Conservation (phyloP, 306 rosid genomes). For the Vigna unguiculata region DNA sequence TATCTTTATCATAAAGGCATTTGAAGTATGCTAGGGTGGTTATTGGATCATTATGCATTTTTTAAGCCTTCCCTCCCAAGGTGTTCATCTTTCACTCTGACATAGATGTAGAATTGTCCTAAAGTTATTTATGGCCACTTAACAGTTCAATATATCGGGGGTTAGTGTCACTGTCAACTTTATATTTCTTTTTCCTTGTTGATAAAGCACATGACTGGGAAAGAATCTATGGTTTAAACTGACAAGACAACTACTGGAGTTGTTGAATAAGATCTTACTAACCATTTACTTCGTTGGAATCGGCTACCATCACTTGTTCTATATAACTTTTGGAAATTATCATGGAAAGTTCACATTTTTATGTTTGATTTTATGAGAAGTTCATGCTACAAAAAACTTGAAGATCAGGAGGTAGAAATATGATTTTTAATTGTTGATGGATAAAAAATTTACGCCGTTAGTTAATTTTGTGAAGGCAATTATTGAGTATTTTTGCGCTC, state of each 20-base stretch:
- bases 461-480: slow-evolving; percentile 14
- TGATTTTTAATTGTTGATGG: slow-evolving; percentile 10
- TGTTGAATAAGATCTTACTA: slow-evolving; percentile 27
- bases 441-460: slow-evolving; percentile 9
- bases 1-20: slow-evolving; percentile 2
- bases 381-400: not conserved
- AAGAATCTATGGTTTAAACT: slow-evolving; percentile 19
- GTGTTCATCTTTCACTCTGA: slow-evolving; percentile 12
- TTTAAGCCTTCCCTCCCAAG: not conserved
- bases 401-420: slow-evolving; percentile 6
- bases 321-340: slow-evolving; percentile 1
- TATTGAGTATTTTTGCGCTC: slow-evolving; percentile 30
- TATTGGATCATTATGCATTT: slow-evolving; percentile 18
- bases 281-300: slow-evolving; percentile 32
- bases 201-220: slow-evolving; percentile 16
- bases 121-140: slow-evolving; percentile 16
- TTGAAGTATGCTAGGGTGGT: slow-evolving; percentile 25
- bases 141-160: slow-evolving; percentile 2
- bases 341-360: not conserved
- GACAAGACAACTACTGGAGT: slow-evolving; percentile 11
- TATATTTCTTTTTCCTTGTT: not conserved
- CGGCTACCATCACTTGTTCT: slow-evolving; percentile 11
- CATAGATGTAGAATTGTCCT: slow-evolving; percentile 26
- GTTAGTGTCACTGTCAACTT: slow-evolving; percentile 6
- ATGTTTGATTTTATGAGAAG: slow-evolving; percentile 1